Percentiles rank a stretch among this genome's conserved stretches.
Evolutionary conservation across 345 rosid species (phyloP).

Genomic region (Camelina laxa): DNA sequence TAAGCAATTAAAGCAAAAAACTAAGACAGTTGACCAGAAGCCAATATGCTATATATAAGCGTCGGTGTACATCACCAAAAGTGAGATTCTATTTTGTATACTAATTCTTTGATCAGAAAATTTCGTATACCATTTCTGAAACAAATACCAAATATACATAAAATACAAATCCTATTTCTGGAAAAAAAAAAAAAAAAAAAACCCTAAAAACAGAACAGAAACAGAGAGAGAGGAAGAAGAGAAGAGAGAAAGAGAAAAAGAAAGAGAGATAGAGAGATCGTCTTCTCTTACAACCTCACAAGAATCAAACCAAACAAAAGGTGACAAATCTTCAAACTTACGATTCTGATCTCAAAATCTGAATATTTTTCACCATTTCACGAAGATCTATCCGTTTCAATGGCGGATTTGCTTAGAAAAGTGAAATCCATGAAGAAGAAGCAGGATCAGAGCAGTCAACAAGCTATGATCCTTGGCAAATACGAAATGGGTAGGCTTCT

Average conservation of each 20-base stretch:
- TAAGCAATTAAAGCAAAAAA: neutral
- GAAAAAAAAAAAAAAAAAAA: slow-evolving; percentile 21
- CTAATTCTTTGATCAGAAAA: neutral
- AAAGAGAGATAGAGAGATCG: slow-evolving; percentile 24
- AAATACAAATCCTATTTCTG: slow-evolving; percentile 28
- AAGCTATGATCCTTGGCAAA: slow-evolving; percentile 61
- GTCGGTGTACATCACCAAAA: neutral
- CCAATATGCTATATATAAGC: neutral
- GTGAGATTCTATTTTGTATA: neutral
- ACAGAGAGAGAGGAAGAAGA: slow-evolving; percentile 16
- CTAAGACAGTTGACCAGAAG: neutral
- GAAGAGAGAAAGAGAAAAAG: neutral
- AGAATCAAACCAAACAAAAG: slow-evolving; percentile 20
- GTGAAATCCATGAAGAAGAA: slow-evolving; percentile 37
- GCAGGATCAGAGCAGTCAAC: slow-evolving; percentile 32
- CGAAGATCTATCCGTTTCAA: neutral
- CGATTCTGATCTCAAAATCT: neutral
- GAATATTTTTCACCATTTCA: slow-evolving; percentile 1
- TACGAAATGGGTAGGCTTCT: slow-evolving; percentile 77
- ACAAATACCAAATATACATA: slow-evolving; percentile 29
- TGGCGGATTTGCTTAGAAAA: slow-evolving; percentile 40
- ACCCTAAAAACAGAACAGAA: slow-evolving; percentile 33
- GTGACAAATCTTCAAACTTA: neutral
- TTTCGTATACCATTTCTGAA: neutral
- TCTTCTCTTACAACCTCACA: slow-evolving; percentile 35